A percentile compares a stretch with the other conserved stretches of the same genome.
These are phyloP conservation scores for Globisporangium recalcitrans DNA, from an alignment of 352 stramenopile genomes.

Conservation along the genomic window DNA sequence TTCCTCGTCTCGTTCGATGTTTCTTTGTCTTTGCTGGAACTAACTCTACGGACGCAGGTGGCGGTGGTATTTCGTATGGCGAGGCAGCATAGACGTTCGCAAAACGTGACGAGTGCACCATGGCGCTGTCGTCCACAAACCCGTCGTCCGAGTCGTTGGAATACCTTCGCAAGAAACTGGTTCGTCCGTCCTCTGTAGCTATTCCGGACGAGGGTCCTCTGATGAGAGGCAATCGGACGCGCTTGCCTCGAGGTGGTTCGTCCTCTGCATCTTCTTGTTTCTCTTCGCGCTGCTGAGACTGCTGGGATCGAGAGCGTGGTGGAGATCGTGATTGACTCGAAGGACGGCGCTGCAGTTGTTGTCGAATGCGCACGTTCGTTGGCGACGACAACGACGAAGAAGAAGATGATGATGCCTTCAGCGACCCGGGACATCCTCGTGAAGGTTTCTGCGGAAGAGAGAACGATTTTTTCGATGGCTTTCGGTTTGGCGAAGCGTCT, in stretches of 20 bases:
- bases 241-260: neutral
- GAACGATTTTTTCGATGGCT: slow-evolving; percentile 2
- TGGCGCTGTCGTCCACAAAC: slow-evolving; percentile 8
- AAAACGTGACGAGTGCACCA: slow-evolving; percentile 5
- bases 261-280: neutral
- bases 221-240: slow-evolving; percentile 9
- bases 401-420: neutral
- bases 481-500: neutral
- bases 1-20: neutral
- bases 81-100: slow-evolving; percentile 18
- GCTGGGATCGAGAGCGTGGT: slow-evolving; percentile 2
- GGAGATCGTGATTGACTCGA: slow-evolving; percentile 8
- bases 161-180: slow-evolving; percentile 4
- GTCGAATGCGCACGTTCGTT: neutral
- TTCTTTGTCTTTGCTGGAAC: neutral
- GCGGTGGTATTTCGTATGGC: slow-evolving; percentile 19
- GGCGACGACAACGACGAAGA: too few species aligned
- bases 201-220: neutral
- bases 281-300: neutral
- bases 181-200: neutral
- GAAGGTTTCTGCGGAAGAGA: slow-evolving; percentile 5
- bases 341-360: slow-evolving; percentile 4
- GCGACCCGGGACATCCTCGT: neutral
- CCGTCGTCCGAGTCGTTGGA: slow-evolving; percentile 3
- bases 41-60: neutral